phyloP scores from a whole-genome alignment of 768 basidiomycete species.

The Russula foetens region DNA sequence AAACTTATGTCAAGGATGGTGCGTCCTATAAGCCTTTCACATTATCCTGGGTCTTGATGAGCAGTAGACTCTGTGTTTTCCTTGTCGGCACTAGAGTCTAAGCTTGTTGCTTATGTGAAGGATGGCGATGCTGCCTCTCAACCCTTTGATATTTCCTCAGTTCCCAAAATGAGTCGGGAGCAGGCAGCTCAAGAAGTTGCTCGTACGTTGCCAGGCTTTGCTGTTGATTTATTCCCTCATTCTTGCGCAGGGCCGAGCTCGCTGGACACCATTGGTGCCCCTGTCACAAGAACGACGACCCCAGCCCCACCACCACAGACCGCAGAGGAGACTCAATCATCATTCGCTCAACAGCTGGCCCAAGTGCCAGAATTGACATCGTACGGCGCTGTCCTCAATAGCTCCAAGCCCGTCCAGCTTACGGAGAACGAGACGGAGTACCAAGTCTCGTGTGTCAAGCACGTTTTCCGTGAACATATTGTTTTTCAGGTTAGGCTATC shows the following conservation, averaged over 20 bases:
- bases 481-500: conserved; percentile 79
- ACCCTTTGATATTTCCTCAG: conserved; percentile 74
- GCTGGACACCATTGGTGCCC: conserved; percentile 75
- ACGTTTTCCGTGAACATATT: conserved; percentile 89
- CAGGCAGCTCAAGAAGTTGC: conserved; percentile 86
- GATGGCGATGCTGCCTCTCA: conserved; percentile 61
- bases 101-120: conserved; percentile 90
- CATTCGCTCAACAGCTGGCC: conserved; percentile 77
- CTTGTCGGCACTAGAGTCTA: conserved; percentile 79
- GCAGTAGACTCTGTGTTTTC: conserved; percentile 86
- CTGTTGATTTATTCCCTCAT: background rate
- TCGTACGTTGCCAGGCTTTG: conserved; percentile 44
- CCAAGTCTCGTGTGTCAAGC: conserved; percentile 93
- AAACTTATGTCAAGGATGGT: conserved; percentile 92
- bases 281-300: conserved; percentile 47
- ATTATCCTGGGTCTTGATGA: background rate
- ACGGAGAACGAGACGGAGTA: conserved; percentile 99
- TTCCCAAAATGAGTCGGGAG: conserved; percentile 91
- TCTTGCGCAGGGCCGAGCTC: conserved; percentile 62
- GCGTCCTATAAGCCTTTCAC: conserved; percentile 16
- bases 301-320: conserved; percentile 67
- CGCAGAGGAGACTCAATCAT: conserved; percentile 81
- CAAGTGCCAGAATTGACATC: conserved; percentile 78
- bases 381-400: conserved; percentile 85
- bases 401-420: conserved; percentile 64